Base-by-base conservation (phyloP, 352 stramenopile genomes). In the Phytophthora melonis region DNA sequence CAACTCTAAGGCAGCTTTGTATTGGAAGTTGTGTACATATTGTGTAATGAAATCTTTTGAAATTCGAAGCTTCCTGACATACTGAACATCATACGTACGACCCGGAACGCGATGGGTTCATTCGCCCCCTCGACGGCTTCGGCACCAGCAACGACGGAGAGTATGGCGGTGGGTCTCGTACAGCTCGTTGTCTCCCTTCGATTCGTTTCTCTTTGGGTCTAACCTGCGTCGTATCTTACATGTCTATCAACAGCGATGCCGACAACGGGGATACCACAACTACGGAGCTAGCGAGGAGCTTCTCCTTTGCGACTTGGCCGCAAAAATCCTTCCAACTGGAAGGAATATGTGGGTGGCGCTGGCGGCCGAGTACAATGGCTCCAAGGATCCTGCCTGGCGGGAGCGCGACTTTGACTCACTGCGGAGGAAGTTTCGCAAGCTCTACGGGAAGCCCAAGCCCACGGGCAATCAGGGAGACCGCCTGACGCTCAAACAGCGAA, bases 41-140 rank as follows among this genome's bases (percentile, higher is more conserved):
- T 49, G 41, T 49, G 41, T 49, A 19, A 49, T 49, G 41, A 49
- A 49, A 49, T 49, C 41, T 49, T 21, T 49, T 49, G 14, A 49
- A 49, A 19, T 49, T 49, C 41, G 41, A 49, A 49, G 14, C 41
- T 49, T 49, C 41, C 41, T 8, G 11, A 16, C 18, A 49, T 49
- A 49, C 14, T 49, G 41, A 19, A 49, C 11, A 49, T 19, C 41
- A 49, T 16, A 49, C 41, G 7, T 49, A 18, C 14, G 41, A 3
- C 41, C 41, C 41, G 19, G 41, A 14, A 49, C 11, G 16, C 41
- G 41, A 49, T 49, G 41, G 41, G 41, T 49, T 49, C 41, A 49
- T 19, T n/a, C 41, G 36, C 41, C 41, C 16, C 14, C 41, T 49
- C 41, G 41, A 21, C 41, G 41, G 41, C 41, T 49, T 49, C 41